Evolutionary conservation across 1,284 basidiomycete genomes (phyloP), one percentile per base, ranked within the genome.

Genomic region (Sanghuangporus weigelae): DNA sequence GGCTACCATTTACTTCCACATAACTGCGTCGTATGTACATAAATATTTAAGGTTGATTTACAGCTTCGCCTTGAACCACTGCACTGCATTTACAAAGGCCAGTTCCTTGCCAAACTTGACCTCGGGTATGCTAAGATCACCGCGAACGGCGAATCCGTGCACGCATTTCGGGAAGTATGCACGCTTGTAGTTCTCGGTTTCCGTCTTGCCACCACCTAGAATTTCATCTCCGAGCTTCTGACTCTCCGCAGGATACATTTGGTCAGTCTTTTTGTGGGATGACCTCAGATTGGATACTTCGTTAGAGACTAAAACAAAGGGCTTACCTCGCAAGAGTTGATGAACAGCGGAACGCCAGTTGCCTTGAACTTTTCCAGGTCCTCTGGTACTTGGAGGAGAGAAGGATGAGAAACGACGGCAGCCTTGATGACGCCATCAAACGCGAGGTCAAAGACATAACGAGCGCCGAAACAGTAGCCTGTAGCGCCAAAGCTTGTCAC

Each of bases 381-480:
- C 1, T 75, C 82, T 10, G 89, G 87, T 50, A 81, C 66, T 46
- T 84, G 67, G 65, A 94, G 80, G 2, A 86, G 75, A 3, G 89
- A 89, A 1, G 91, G 92, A 73, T 94, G 92, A 0, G 83, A 72
- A 58, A 82, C 77, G 26, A 82, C 83, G 0, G 78, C 80, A 31
- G 78, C 87, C 50, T 81, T 76, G 72, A 84, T 81, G 54, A 77
- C 67, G 59, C 80, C 76, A 10, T 89, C 85, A 66, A 89, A 84
- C 0, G 86, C 85, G 56, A 90, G 80, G 67, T 91, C 83, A 71
- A 90, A 89, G 40, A 79, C 76, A 63, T 85, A 85, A 57, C 86
- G 83, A 19, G 72, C 89, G 44, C 90, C 89, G 64, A 84, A 87
- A 77, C 90, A 92, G 75, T 84, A 91, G 0, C 87, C 88, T 0